Percentiles rank a stretch among this genome's conserved stretches.
Conservation (phyloP, 1,284 basidiomycete genomes). For the Heliocybe sulcata region DNA sequence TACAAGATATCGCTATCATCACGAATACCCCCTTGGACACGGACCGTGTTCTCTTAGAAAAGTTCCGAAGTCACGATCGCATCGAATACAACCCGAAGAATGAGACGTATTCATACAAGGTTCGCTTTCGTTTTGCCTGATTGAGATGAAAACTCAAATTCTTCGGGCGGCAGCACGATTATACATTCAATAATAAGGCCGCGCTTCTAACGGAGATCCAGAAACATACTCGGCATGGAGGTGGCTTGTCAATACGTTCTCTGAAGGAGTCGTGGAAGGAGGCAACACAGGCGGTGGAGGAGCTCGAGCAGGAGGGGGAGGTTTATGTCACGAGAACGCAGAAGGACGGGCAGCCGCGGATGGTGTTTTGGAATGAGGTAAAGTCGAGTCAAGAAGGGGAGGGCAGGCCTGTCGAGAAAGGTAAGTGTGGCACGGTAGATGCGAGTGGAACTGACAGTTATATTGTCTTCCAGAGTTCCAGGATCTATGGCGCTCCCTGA, state of each 20-base stretch:
- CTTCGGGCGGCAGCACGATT: constrained; percentile 62
- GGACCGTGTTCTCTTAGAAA: constrained; percentile 65
- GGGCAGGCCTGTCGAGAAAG: constrained; percentile 71
- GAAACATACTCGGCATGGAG: constrained; percentile 68
- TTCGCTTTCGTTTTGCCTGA: constrained; percentile 18
- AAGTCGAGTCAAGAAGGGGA: constrained; percentile 67
- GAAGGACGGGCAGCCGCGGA: constrained; percentile 78
- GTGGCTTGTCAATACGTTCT: constrained; percentile 78
- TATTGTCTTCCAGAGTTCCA: constrained; percentile 60
- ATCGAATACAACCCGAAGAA: constrained; percentile 78
- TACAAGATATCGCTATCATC: constrained; percentile 79
- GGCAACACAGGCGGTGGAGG: constrained; percentile 74
- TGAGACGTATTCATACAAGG: constrained; percentile 80
- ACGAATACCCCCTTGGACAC: constrained; percentile 71
- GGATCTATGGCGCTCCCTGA: constrained; percentile 79
- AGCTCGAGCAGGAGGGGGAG: constrained; percentile 82
- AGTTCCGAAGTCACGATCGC: constrained; percentile 75
- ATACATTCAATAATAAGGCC: constrained; percentile 76
- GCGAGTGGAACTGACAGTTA: background rate
- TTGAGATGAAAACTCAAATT: background rate
- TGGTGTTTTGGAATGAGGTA: constrained; percentile 91
- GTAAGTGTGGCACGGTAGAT: constrained; percentile 31
- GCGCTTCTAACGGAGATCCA: constrained; percentile 79
- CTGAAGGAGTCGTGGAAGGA: constrained; percentile 90
- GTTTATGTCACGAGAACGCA: constrained; percentile 80